Evolutionary conservation across 2,329 filamentous ascomycete genomes (phyloP).

Genomic region (Coniochaeta sp.): DNA sequence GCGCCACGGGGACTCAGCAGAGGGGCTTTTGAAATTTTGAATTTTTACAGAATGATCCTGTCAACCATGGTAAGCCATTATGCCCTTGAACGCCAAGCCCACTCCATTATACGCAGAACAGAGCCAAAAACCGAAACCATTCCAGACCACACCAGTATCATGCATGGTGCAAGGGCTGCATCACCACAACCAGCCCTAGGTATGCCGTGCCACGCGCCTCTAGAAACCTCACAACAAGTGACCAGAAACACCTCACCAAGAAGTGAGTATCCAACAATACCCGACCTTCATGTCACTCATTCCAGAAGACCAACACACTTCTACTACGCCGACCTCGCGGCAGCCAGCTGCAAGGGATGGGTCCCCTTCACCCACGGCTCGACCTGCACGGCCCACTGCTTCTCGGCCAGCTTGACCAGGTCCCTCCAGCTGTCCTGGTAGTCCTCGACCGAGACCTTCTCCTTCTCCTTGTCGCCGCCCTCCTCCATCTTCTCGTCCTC

Average conservation of each 20-base stretch:
- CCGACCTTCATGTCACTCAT: not conserved
- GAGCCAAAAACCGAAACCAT: conserved; percentile 1
- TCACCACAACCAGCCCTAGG: not conserved
- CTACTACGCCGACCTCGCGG: not conserved
- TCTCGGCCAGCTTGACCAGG: conserved; percentile 58
- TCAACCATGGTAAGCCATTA: not conserved
- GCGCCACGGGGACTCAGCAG: too few relatives aligned
- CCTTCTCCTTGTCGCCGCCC: conserved; percentile 23
- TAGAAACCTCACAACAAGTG: too few relatives aligned
- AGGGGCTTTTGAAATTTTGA: conserved; percentile 2
- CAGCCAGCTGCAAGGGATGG: conserved; percentile 15
- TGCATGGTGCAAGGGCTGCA: not conserved
- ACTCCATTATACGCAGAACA: conserved; percentile 1
- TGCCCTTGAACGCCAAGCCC: not conserved
- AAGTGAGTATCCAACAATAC: not conserved
- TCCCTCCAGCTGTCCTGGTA: conserved; percentile 59
- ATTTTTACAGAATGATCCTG: conserved; percentile 3
- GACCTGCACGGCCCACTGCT: conserved; percentile 53
- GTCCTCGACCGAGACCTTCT: conserved; percentile 45
- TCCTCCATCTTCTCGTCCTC: conserved; percentile 36
- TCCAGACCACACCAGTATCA: not conserved
- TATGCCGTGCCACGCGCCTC: not conserved
- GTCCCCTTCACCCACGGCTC: conserved; percentile 21
- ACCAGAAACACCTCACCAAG: too few relatives aligned
- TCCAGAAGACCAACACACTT: not conserved